Evolutionary conservation across 495 filamentous ascomycete species (phyloP), one percentile per base, ranked within the genome.

Genomic region (Trypethelium eluteriae): DNA sequence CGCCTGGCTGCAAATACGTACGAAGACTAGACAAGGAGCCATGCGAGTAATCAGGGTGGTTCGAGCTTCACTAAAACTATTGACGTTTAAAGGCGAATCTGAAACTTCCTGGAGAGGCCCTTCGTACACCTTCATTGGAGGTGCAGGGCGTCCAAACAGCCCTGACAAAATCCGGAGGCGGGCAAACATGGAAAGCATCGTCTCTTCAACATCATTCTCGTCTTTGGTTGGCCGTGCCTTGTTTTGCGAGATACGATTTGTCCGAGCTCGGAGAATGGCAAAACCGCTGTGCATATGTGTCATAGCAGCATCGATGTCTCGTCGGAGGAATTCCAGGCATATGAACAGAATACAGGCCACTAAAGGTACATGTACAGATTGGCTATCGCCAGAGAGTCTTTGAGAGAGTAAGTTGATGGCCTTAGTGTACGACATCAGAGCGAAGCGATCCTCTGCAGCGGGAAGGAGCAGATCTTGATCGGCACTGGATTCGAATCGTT

Each of bases 101-200:
- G 53, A 59, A 6, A 34, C 3, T 36, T 59, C 53, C 7, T 59
- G 25, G 18, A 18, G 10, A 35, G 53, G 53, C 3, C 53, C 53
- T 59, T 59, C 53, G 4, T 59, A 59, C 6, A 59, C 53, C 53
- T 59, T 34, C 53, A 59, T 59, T 18, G 53, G 53, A 35, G 53
- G 53, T 36, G 32, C 53, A 10, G 53, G 53, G 53, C 53, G 53
- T 14, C 66, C 69, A 47, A 70, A 70, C 1, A 70, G 69, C 38
- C 38, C 63, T 7, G 66, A 49, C 14, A 68, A 67, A 3, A 70
- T 63, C 38, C 68, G 62, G 39, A 70, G 62, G 16, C 66, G 66
- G 34, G 65, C 62, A 39, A 70, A 68, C 38, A 66, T 67, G 2
- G 68, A 50, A 32, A 70, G 68, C 62, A 70, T 70, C n/a, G 41